Evolutionary conservation across 306 rosid species (phyloP).

Genomic region (Gastrolobium villosum): DNA sequence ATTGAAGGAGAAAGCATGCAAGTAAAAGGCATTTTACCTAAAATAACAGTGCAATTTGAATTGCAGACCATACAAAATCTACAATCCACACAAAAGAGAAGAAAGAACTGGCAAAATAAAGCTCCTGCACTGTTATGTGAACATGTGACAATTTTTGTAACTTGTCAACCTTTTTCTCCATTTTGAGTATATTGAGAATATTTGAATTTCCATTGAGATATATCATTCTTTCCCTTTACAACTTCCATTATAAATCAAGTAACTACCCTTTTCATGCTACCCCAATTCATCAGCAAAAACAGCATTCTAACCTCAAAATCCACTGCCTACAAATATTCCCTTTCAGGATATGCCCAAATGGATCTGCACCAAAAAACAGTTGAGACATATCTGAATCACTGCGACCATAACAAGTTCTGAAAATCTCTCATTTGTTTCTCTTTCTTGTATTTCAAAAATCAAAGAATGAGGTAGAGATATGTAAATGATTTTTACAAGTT

Average conservation of each 20-base stretch:
- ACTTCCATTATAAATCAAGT: constrained; percentile 33
- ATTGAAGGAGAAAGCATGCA: constrained; percentile 12
- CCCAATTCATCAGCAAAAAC: constrained; percentile 36
- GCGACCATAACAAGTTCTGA: background rate
- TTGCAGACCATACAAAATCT: constrained; percentile 31
- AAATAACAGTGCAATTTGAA: constrained; percentile 1
- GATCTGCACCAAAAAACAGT: constrained; percentile 50
- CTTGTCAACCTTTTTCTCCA: constrained; percentile 21
- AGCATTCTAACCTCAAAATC: constrained; percentile 44
- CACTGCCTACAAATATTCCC: constrained; percentile 41
- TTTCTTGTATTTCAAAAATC: constrained; percentile 40
- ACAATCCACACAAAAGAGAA: constrained; percentile 30
- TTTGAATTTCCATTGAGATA: constrained; percentile 26
- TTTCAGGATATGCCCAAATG: constrained; percentile 40
- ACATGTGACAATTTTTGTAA: constrained; percentile 41
- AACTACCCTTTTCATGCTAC: constrained; percentile 42
- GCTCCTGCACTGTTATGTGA: constrained; percentile 30
- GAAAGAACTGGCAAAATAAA: constrained; percentile 36
- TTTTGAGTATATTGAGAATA: constrained; percentile 39
- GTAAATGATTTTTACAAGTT: constrained; percentile 21
- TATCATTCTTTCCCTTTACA: constrained; percentile 43
- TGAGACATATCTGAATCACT: constrained; percentile 31
- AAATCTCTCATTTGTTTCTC: constrained; percentile 37
- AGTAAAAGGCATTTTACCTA: constrained; percentile 19
- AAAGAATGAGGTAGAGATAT: background rate